These are phyloP conservation scores for Cunninghamia lanceolata DNA, from an alignment of 75 land plant species.

Conservation along the genomic window DNA sequence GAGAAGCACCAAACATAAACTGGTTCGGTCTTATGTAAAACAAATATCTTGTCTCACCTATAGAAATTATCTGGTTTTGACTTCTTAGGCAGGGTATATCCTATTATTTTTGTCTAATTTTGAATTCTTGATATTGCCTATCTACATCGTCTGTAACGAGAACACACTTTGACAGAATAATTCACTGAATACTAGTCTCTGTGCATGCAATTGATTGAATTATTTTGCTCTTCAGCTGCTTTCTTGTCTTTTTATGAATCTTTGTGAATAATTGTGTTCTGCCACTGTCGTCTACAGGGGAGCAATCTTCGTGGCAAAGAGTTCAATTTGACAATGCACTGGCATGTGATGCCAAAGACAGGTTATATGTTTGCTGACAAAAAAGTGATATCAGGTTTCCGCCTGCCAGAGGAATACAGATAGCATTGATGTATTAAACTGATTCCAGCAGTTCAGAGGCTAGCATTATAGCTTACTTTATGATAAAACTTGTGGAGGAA, in stretches of 20 bases:
- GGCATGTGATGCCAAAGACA: slow-evolving; percentile 94
- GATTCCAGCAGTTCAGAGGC: neutral
- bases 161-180: neutral
- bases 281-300: slow-evolving; percentile 45
- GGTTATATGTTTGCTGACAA: slow-evolving; percentile 78
- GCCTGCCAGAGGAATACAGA: slow-evolving; percentile 61
- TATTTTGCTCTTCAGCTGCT: neutral
- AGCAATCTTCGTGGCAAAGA: slow-evolving; percentile 70
- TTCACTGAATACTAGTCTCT: neutral
- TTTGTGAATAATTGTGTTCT: slow-evolving; percentile 3
- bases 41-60: neutral
- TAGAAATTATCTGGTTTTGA: too few relatives aligned
- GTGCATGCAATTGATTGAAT: neutral
- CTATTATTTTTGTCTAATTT: neutral
- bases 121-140: neutral
- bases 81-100: neutral
- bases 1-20: neutral
- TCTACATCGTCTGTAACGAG: neutral
- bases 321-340: slow-evolving; percentile 85
- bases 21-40: neutral
- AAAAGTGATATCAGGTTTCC: slow-evolving; percentile 66
- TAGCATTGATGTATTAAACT: slow-evolving; percentile 2
- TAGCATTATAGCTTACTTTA: neutral
- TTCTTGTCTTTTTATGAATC: neutral
- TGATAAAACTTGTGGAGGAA: slow-evolving; percentile 1